Evolutionary conservation across 2,329 filamentous ascomycete genomes (phyloP), one percentile per base, ranked within the genome.

Genomic region (Xylaria digitata): DNA sequence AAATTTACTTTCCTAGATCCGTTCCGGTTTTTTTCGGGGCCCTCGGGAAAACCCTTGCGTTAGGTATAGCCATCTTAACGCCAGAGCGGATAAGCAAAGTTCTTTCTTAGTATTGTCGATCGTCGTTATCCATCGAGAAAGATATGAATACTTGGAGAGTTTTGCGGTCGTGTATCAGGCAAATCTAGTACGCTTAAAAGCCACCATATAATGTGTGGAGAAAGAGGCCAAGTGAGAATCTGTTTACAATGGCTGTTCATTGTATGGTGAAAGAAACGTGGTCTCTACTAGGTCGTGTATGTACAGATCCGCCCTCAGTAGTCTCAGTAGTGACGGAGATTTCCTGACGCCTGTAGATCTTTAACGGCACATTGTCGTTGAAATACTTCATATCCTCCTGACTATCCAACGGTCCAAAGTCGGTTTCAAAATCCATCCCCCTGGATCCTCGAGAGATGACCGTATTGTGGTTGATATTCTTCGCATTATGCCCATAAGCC

Each of bases 261-360:
- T 8, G 26, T 55, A 26, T 46, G 9, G 40, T 37, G 13, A 53
- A 50, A 1, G 53, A 61, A 42, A 68, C 34, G 6, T 30, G 37
- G 11, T 67, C 67, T 26, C 30, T 54, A 11, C 49, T 56, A 2
- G n/a, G 13, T 30, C 42, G 42, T 5, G 42, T n/a, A 17, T 13
- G 11, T 9, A 49, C 48, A 34, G 61, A 57, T 23, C 23, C 19
- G 1, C 6, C 46, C 32, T 54, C 46, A 13, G 59, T 53, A 32
- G 5, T 26, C 59, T 70, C 65, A 2, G 11, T 54, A 1, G 62
- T 73, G 23, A 80, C 70, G 50, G 75, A 72, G 8, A 80, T 71
- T 54, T 80, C 78, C 66, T 77, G 76, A 42, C 76, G 75, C 50
- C 75, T 77, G 63, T 79, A 80, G 42, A 80, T 80, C 72, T 76